Conservation (phyloP, 2,329 filamentous ascomycete species). For the Pyricularia grisea region DNA sequence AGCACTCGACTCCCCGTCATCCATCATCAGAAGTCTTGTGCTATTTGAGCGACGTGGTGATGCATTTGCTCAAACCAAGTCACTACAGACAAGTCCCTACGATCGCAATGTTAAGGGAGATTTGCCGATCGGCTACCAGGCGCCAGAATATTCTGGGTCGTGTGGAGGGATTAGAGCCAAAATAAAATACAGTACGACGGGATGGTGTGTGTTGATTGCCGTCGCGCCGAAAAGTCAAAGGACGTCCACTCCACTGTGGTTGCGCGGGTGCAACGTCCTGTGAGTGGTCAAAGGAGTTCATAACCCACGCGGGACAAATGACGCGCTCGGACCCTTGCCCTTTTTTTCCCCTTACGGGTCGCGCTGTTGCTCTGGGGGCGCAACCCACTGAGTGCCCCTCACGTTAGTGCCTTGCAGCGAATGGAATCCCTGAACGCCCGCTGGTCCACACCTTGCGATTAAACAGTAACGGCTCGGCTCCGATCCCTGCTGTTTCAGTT, state of each 20-base stretch:
- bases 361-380: background rate
- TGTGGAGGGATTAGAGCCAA: background rate
- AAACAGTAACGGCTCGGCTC: background rate
- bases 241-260: background rate
- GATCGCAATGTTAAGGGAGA: background rate
- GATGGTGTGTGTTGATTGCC: background rate
- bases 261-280: background rate
- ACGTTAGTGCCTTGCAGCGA: background rate
- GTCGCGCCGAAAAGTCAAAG: background rate
- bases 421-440: background rate
- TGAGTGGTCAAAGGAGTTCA: no score
- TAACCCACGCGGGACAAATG: background rate
- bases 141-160: background rate
- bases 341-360: background rate
- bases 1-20: slow-evolving; percentile 15
- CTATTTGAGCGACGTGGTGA: background rate
- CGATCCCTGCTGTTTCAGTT: background rate
- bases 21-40: slow-evolving; percentile 16
- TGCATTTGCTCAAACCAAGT: background rate
- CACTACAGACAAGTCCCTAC: background rate
- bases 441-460: background rate
- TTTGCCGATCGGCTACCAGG: background rate
- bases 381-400: background rate
- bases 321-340: background rate
- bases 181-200: background rate